Percentiles rank a stretch among this genome's conserved stretches.
Conservation (phyloP, 2,329 filamentous ascomycete species). For the Diaporthe vaccinii region DNA sequence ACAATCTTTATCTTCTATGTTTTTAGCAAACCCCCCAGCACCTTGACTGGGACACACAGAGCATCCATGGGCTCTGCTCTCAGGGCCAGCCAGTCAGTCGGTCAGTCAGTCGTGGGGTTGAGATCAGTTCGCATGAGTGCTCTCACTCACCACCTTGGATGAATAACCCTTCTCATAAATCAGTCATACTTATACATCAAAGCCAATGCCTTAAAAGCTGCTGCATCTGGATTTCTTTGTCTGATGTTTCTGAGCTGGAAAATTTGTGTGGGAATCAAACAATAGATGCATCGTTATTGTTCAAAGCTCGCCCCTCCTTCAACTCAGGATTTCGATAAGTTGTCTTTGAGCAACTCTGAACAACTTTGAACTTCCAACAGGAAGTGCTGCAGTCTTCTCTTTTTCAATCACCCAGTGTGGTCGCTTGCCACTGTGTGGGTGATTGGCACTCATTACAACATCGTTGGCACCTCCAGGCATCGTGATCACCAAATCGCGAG, state of each 20-base stretch:
- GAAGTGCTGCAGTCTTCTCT: neutral
- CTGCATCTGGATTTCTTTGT: neutral
- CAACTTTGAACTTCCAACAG: constrained; percentile 2
- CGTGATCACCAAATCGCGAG: neutral
- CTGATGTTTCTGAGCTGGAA: neutral
- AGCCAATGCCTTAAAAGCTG: neutral
- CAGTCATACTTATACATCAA: neutral
- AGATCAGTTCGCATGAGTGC: neutral
- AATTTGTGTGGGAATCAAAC: neutral
- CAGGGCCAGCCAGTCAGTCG: neutral
- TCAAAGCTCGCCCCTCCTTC: neutral
- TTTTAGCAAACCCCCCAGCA: no score
- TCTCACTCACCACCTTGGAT: neutral
- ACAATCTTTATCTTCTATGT: neutral
- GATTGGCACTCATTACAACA: neutral
- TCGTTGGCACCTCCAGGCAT: neutral
- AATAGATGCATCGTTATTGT: neutral
- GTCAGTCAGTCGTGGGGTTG: neutral
- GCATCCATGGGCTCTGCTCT: constrained; percentile 11
- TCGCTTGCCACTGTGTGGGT: neutral
- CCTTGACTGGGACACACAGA: neutral
- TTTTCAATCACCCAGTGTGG: neutral
- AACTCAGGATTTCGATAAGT: neutral
- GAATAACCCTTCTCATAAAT: neutral
- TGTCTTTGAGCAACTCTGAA: neutral